A percentile compares a stretch with the other conserved stretches of the same genome.
These are phyloP conservation scores for Passiflora organensis DNA, from an alignment of 345 rosid species.

Conservation along the genomic window DNA sequence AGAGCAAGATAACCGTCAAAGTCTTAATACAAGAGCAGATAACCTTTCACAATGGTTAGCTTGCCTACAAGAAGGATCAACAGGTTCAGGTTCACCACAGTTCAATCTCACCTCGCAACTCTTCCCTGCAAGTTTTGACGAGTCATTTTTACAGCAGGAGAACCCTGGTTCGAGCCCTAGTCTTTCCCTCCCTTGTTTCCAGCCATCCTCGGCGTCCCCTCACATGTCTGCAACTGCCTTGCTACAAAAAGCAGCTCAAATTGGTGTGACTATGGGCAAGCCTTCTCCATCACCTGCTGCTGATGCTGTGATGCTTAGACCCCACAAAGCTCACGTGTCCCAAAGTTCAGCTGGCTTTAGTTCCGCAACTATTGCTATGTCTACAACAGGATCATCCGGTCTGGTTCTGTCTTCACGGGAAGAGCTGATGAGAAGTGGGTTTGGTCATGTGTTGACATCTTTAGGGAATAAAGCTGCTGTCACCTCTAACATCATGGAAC, in stretches of 20 bases:
- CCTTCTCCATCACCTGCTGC: conserved; percentile 13
- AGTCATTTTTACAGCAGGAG: too few relatives aligned
- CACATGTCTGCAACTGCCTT: conserved; percentile 49
- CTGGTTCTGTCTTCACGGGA: conserved; percentile 34
- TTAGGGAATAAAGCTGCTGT: conserved; percentile 38
- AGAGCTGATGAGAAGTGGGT: conserved; percentile 21
- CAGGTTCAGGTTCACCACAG: conserved; percentile 2
- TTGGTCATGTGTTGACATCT: conserved; percentile 19
- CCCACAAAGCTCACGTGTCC: conserved; percentile 31
- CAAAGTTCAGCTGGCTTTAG: conserved; percentile 17
- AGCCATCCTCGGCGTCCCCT: conserved; percentile 12
- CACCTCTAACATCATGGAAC: conserved; percentile 20
- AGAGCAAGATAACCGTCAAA: conserved; percentile 28
- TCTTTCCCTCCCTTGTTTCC: conserved; percentile 17
- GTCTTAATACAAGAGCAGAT: conserved; percentile 12
- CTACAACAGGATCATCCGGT: conserved; percentile 23
- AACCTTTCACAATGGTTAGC: conserved; percentile 29
- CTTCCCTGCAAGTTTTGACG: conserved; percentile 17
- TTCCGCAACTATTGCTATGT: conserved; percentile 10
- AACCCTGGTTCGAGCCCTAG: conserved; percentile 30
- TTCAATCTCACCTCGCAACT: conserved; percentile 18
- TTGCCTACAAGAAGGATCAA: conserved; percentile 4
- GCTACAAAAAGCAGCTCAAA: conserved; percentile 41
- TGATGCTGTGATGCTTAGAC: conserved; percentile 8
- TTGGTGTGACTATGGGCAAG: conserved; percentile 36